phyloP scores from a whole-genome alignment of 2,329 filamentous ascomycete genomes.

The Albophoma yamanashiensis region DNA sequence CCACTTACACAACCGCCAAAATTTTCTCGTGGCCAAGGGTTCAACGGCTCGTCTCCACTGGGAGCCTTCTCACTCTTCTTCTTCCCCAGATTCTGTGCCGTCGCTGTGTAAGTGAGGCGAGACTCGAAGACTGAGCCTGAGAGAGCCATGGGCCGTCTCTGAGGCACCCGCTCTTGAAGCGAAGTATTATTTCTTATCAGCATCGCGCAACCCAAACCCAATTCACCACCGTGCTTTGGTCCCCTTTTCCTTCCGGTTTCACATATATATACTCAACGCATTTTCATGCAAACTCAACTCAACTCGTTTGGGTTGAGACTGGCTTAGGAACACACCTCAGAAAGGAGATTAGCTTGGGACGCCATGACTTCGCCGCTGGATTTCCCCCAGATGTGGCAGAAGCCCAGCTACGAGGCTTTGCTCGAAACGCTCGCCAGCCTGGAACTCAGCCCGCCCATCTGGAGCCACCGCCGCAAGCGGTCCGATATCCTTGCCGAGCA shows the following conservation, averaged over 20 bases:
- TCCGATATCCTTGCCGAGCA: constrained; percentile 30
- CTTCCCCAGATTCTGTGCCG: not conserved
- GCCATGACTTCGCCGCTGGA: constrained; percentile 34
- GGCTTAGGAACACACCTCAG: not conserved
- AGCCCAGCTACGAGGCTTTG: constrained; percentile 55
- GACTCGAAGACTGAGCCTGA: not conserved
- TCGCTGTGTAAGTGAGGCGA: not conserved
- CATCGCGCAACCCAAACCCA: not conserved
- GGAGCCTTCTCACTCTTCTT: not conserved
- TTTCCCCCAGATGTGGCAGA: constrained; percentile 74
- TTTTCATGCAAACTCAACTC: no score
- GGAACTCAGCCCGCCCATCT: constrained; percentile 55
- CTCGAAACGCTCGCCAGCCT: constrained; percentile 56
- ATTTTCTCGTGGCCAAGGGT: not conserved
- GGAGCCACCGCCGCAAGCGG: constrained; percentile 40
- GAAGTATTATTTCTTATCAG: not conserved
- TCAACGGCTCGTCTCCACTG: not conserved
- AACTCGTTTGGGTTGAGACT: not conserved
- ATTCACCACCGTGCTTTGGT: not conserved
- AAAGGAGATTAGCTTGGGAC: not conserved
- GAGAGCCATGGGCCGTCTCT: not conserved
- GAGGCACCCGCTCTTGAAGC: not conserved
- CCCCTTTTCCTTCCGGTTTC: not conserved
- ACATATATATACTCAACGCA: no score
- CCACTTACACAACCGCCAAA: not conserved